These are phyloP conservation scores for Lactifluus pinguis DNA, from an alignment of 768 basidiomycete species.

Conservation along the genomic window DNA sequence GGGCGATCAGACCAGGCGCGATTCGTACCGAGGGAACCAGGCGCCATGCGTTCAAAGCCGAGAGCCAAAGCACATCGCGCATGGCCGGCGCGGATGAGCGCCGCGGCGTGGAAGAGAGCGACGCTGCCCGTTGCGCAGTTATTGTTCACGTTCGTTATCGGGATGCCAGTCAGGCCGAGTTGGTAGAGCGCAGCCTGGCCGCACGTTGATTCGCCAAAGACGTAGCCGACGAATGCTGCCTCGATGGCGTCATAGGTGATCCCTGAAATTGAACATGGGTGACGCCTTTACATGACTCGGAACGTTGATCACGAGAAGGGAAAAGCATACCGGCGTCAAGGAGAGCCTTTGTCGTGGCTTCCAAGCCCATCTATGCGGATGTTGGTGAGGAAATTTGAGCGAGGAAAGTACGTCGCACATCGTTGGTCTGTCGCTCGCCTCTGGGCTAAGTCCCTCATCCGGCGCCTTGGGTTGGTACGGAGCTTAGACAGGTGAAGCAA, in stretches of 20 bases:
- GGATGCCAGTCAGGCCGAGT: conserved; percentile 76
- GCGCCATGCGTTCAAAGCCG: conserved; percentile 80
- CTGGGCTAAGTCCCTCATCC: conserved; percentile 37
- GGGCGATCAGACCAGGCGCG: conserved; percentile 45
- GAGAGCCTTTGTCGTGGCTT: conserved; percentile 80
- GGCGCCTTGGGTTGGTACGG: neutral
- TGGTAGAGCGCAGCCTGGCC: conserved; percentile 79
- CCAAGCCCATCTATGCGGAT: conserved; percentile 62
- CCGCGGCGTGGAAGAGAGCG: conserved; percentile 68
- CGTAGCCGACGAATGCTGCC: conserved; percentile 68
- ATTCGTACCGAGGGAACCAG: conserved; percentile 53
- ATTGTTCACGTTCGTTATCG: conserved; percentile 82
- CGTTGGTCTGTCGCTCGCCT: conserved; percentile 56
- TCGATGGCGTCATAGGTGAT: conserved; percentile 72
- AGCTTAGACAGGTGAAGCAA: neutral
- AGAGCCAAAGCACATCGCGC: conserved; percentile 72
- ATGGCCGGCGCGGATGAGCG: conserved; percentile 57
- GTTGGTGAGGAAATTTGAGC: neutral
- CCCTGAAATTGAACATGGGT: conserved; percentile 33
- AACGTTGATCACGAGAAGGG: neutral
- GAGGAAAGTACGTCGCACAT: conserved; percentile 36
- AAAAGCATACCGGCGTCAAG: conserved; percentile 58
- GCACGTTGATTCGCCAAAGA: conserved; percentile 71
- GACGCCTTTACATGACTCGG: neutral
- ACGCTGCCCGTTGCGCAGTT: conserved; percentile 79